phyloP scores from a whole-genome alignment of 176 grass and related monocot species.

The Zizania latifolia region DNA sequence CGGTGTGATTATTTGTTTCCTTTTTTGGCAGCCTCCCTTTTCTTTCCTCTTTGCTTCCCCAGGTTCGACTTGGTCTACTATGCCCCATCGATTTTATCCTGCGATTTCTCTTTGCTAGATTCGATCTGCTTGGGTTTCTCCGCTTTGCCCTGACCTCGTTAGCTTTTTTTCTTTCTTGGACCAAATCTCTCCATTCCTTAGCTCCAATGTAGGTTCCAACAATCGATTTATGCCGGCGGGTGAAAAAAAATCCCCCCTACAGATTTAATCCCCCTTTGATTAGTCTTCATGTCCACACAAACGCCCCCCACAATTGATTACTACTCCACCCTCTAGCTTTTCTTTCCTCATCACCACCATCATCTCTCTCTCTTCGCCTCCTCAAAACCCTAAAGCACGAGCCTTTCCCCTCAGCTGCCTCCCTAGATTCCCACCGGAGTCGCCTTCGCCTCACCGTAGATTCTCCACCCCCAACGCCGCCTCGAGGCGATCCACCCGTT shows the following conservation, averaged over 20 bases:
- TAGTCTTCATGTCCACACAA: not conserved
- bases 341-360: slow-evolving; percentile 4
- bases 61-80: slow-evolving; percentile 7
- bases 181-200: slow-evolving; percentile 27
- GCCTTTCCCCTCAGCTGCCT: slow-evolving; percentile 18
- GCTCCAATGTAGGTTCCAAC: not conserved
- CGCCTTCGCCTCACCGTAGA: not conserved
- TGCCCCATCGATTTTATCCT: not conserved
- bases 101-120: not conserved
- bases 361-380: not conserved
- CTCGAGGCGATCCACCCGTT: not conserved
- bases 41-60: not conserved
- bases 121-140: slow-evolving; percentile 1
- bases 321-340: slow-evolving; percentile 2
- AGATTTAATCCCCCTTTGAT: slow-evolving; percentile 5
- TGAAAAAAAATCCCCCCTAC: not conserved
- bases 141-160: slow-evolving; percentile 1
- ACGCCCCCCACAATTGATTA: not conserved
- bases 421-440: slow-evolving; percentile 28
- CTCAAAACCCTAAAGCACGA: slow-evolving; percentile 42
- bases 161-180: slow-evolving; percentile 21
- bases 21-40: not conserved
- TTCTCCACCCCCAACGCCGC: not conserved
- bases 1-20: not conserved
- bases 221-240: slow-evolving; percentile 6